phyloP scores from a whole-genome alignment of 768 basidiomycete genomes.

The Albatrellus ellisii region DNA sequence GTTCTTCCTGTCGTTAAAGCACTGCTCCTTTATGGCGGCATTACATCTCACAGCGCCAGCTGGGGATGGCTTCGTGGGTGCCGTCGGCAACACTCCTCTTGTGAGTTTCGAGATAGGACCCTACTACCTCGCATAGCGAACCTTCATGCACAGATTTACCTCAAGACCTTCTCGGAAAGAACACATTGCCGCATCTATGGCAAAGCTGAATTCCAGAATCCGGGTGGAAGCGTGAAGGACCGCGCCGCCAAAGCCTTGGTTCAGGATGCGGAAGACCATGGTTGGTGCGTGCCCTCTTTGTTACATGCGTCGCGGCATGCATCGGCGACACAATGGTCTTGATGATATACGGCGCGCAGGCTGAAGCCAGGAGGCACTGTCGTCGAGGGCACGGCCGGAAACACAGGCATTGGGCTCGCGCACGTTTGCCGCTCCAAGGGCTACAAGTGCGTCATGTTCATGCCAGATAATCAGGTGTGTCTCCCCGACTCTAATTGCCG shows the following conservation, averaged over 20 bases:
- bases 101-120: constrained; percentile 28
- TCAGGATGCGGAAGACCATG: constrained; percentile 73
- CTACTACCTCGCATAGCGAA: not conserved
- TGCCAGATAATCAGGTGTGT: constrained; percentile 83
- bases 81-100: constrained; percentile 89
- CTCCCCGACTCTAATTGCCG: not conserved
- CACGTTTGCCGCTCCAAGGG: constrained; percentile 88
- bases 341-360: constrained; percentile 22
- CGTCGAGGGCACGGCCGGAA: constrained; percentile 96
- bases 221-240: constrained; percentile 96
- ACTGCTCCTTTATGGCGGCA: no score
- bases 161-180: constrained; percentile 69
- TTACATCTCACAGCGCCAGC: constrained; percentile 22
- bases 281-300: constrained; percentile 42
- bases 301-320: not conserved
- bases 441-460: constrained; percentile 98
- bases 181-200: constrained; percentile 78
- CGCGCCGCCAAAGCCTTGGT: constrained; percentile 87
- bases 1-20: no score
- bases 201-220: constrained; percentile 99
- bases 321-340: not conserved
- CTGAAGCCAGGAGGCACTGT: constrained; percentile 87
- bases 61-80: constrained; percentile 72
- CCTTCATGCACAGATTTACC: constrained; percentile 48
- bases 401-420: constrained; percentile 93